Conservation (phyloP, 1,139 yeast genomes). For the Pichia sp. region DNA sequence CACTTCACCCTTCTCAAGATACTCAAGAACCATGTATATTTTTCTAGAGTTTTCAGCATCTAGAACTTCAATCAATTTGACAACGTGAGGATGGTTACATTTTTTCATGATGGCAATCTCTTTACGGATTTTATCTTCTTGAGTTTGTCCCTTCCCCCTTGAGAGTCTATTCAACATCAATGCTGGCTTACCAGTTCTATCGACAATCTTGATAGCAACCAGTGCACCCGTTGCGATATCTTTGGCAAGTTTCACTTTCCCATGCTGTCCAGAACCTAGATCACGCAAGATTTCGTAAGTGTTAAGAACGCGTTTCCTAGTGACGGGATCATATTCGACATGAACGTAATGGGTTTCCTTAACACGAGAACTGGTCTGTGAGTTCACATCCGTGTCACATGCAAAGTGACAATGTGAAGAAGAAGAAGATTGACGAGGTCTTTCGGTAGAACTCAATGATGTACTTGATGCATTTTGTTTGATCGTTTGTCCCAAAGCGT, state of each 20-base stretch:
- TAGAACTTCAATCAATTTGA: constrained; percentile 76
- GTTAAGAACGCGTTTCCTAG: constrained; percentile 76
- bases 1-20: constrained; percentile 87
- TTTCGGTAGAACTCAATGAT: constrained; percentile 2
- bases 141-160: constrained; percentile 29
- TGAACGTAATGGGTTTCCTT: constrained; percentile 80
- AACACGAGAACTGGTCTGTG: constrained; percentile 31
- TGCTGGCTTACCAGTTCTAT: constrained; percentile 60
- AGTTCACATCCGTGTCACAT: background rate
- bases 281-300: constrained; percentile 85
- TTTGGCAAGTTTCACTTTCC: constrained; percentile 87
- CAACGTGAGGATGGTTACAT: constrained; percentile 88
- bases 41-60: constrained; percentile 82
- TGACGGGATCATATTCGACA: constrained; percentile 84
- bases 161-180: constrained; percentile 35
- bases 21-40: constrained; percentile 86
- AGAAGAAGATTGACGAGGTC: background rate
- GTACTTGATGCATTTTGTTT: constrained; percentile 3
- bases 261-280: constrained; percentile 95
- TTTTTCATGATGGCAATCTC: constrained; percentile 97
- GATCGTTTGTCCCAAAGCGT: background rate
- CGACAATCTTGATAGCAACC: constrained; percentile 92
- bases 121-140: constrained; percentile 71
- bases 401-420: constrained; percentile 9
- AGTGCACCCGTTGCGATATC: constrained; percentile 62